A percentile compares a stretch with the other conserved stretches of the same genome.
phyloP scores from a whole-genome alignment of 2,329 filamentous ascomycete genomes.

The Colletotrichum incanum region DNA sequence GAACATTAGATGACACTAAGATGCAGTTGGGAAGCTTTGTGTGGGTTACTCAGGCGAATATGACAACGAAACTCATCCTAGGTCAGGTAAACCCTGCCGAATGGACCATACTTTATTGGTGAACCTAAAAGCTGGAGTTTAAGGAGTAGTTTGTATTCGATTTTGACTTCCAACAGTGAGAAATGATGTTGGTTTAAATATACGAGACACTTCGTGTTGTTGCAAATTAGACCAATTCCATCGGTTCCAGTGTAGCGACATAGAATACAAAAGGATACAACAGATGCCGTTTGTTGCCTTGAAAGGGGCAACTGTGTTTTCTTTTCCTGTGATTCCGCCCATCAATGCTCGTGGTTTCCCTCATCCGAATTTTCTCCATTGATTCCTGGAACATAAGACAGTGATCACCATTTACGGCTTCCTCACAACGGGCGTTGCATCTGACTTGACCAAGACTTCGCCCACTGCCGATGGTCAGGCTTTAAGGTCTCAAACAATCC shows the following conservation, averaged over 20 bases:
- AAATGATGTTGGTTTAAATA: neutral
- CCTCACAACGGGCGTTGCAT: neutral
- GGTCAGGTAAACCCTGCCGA: slow-evolving; percentile 5
- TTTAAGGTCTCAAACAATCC: neutral
- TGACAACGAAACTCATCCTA: neutral
- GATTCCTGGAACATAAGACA: neutral
- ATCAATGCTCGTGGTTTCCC: neutral
- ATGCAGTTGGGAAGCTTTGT: neutral
- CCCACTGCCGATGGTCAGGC: neutral
- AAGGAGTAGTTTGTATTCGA: neutral
- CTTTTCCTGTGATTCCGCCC: neutral
- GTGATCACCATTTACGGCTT: neutral
- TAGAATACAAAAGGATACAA: too few species aligned
- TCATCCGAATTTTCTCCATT: neutral
- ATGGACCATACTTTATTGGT: slow-evolving; percentile 4
- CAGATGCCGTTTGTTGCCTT: neutral
- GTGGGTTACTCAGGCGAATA: neutral
- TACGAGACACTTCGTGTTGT: neutral
- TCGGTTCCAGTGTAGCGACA: too few species aligned
- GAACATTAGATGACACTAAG: slow-evolving; percentile 28
- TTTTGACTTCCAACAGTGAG: slow-evolving; percentile 1
- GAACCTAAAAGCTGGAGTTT: neutral
- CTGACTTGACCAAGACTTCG: neutral
- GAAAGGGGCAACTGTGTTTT: neutral
- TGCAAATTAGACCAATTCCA: neutral